phyloP scores from a whole-genome alignment of 345 rosid species.

The Cardiospermum halicacabum region DNA sequence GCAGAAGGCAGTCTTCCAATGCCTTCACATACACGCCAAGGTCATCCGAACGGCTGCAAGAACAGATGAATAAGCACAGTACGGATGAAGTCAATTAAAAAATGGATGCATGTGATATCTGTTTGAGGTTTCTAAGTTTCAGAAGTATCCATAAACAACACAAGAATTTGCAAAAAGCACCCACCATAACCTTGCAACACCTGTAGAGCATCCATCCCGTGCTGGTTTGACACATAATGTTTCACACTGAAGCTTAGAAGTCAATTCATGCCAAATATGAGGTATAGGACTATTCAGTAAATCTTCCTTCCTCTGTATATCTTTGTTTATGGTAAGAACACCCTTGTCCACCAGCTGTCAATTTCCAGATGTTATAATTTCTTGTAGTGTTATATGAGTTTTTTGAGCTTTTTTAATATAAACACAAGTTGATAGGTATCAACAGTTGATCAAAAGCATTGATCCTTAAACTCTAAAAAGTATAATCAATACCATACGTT shows the following conservation, averaged over 20 bases:
- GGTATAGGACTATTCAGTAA: constrained; percentile 40
- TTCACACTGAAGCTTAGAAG: constrained; percentile 60
- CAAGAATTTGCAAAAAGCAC: constrained; percentile 5
- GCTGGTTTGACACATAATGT: constrained; percentile 91
- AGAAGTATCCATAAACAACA: constrained; percentile 2
- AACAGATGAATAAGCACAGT: constrained; percentile 13
- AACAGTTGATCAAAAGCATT: neutral
- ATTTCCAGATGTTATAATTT: constrained; percentile 18
- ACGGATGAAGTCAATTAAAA: constrained; percentile 3
- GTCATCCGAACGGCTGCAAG: constrained; percentile 66
- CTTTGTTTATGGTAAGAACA: constrained; percentile 81
- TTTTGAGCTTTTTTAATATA: neutral
- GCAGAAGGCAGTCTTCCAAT: constrained; percentile 58
- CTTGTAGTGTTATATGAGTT: constrained; percentile 14
- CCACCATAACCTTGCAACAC: constrained; percentile 94
- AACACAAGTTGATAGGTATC: neutral
- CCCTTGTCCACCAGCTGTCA: constrained; percentile 68
- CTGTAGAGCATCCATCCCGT: constrained; percentile 96
- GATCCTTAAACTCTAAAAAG: neutral
- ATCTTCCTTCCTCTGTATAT: constrained; percentile 57
- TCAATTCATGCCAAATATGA: constrained; percentile 59
- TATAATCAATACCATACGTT: constrained; percentile 44
- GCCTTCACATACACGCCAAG: constrained; percentile 66
- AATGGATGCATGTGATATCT: neutral
- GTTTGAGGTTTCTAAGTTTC: neutral